A percentile compares a stretch with the other conserved stretches of the same genome.
phyloP scores from a whole-genome alignment of 257 asterid species.

The Penstemon newberryi region DNA sequence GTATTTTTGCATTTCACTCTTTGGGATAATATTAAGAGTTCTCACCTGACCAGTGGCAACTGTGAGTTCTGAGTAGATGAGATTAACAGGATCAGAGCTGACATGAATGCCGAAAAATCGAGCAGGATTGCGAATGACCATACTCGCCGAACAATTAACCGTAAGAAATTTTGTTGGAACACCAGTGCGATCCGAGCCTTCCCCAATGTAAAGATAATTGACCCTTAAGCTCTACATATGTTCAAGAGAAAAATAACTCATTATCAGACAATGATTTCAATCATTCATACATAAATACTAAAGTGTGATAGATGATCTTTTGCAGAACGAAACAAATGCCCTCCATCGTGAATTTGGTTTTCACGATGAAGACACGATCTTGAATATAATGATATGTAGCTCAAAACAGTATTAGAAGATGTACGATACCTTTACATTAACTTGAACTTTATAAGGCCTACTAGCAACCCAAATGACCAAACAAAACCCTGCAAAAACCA shows the following conservation, averaged over 20 bases:
- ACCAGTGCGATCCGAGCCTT: conserved; percentile 66
- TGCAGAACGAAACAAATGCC: background rate
- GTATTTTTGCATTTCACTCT: too few relatives aligned
- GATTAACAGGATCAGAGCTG: conserved; percentile 42
- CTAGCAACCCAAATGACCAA: conserved; percentile 54
- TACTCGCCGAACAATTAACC: conserved; percentile 54
- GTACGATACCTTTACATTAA: conserved; percentile 48
- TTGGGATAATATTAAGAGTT: background rate
- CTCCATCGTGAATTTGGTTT: background rate
- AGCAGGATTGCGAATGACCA: conserved; percentile 61
- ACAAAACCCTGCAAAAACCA: conserved; percentile 37
- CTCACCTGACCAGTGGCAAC: conserved; percentile 74
- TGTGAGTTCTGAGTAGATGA: conserved; percentile 47
- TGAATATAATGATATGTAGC: too few relatives aligned
- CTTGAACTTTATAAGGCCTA: conserved; percentile 42
- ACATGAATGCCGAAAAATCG: conserved; percentile 61
- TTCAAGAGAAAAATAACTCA: background rate
- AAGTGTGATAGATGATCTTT: background rate
- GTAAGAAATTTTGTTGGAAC: conserved; percentile 67
- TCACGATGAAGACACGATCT: background rate
- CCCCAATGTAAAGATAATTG: conserved; percentile 40
- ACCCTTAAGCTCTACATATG: conserved; percentile 43
- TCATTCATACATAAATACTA: background rate
- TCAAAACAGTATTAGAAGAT: background rate
- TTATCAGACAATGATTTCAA: background rate